Evolutionary conservation across 257 asterid species (phyloP).

Genomic region (Schizonepeta tenuifolia): DNA sequence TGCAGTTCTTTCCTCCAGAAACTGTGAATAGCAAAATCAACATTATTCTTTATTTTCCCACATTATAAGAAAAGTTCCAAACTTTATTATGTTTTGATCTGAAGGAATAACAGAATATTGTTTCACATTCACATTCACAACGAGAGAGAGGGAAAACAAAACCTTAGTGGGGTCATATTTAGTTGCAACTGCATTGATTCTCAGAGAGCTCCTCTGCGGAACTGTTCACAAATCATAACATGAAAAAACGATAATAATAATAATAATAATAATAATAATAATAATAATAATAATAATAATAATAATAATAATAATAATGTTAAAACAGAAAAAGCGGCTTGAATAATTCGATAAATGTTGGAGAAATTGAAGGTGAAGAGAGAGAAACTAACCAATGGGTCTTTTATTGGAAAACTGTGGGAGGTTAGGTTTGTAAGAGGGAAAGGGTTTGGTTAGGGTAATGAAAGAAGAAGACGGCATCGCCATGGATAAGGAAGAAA

Average conservation of each 20-base stretch:
- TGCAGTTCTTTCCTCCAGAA: background rate
- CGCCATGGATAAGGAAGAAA: constrained; percentile 37
- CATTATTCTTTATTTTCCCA: background rate
- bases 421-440: constrained; percentile 20
- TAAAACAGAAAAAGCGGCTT: background rate
- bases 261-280: too few relatives aligned
- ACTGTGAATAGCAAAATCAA: background rate
- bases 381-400: constrained; percentile 3
- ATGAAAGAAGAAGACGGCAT: constrained; percentile 36
- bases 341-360: background rate
- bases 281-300: too few relatives aligned
- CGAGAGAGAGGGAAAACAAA: constrained; percentile 18
- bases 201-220: constrained; percentile 48
- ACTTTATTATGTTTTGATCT: background rate
- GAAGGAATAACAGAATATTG: background rate
- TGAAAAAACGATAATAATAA: background rate
- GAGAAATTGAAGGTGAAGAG: background rate
- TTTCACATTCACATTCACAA: background rate
- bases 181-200: constrained; percentile 67
- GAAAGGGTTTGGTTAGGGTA: constrained; percentile 28
- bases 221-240: constrained; percentile 41
- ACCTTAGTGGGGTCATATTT: constrained; percentile 83
- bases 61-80: background rate
- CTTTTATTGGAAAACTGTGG: constrained; percentile 19
- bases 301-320: too few relatives aligned